A percentile compares a stretch with the other conserved stretches of the same genome.
These are phyloP conservation scores for Vitis vinifera DNA, from an alignment of 164 flowering plant genomes.

Conservation along the genomic window ASM3070453v1 NC_081814.1:25974001-25974500, in stretches of 20 bases:
- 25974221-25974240: background rate
- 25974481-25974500: background rate
- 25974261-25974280: conserved; percentile 1
- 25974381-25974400: background rate
- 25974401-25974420: background rate
- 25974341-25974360: conserved; percentile 10
- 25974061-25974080: conserved; percentile 39
- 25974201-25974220: background rate
- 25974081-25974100: conserved; percentile 40
- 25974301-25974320: conserved; percentile 19
- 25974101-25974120: conserved; percentile 26
- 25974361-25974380: background rate
- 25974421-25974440: background rate
- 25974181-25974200: background rate
- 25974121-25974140: conserved; percentile 31
- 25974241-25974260: conserved; percentile 1
- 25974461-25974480: background rate
- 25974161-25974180: background rate
- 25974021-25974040: too few relatives aligned
- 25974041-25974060: conserved; percentile 53
- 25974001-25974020: too few relatives aligned
- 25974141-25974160: background rate
- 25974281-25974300: conserved; percentile 7
- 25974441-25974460: background rate
- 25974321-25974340: conserved; percentile 15